These are phyloP conservation scores for Onygenales sp. DNA, from an alignment of 2,329 filamentous ascomycete genomes.

Conservation along the genomic window DNA sequence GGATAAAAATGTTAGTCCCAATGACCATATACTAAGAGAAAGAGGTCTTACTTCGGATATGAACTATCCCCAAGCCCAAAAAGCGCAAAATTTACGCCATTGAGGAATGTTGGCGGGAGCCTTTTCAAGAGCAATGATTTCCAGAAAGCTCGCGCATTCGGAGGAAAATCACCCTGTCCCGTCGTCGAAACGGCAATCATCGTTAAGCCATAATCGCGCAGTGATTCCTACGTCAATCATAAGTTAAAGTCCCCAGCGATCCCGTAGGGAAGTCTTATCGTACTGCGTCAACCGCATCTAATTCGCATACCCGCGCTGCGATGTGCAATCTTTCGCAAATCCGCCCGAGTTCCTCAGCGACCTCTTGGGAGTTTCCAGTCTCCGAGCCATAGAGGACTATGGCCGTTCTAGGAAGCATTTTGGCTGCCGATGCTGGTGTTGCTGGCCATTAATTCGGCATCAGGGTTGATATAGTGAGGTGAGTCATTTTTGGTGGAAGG, in stretches of 20 bases:
- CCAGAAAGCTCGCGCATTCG: constrained; percentile 77
- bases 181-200: constrained; percentile 85
- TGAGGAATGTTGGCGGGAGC: constrained; percentile 60
- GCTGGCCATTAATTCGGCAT: constrained; percentile 3
- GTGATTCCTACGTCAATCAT: constrained; percentile 17
- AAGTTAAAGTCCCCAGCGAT: background rate
- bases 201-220: constrained; percentile 27
- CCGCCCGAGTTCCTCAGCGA: constrained; percentile 73
- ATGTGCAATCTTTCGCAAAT: constrained; percentile 72
- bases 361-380: constrained; percentile 87
- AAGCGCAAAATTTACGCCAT: constrained; percentile 62
- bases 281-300: constrained; percentile 69
- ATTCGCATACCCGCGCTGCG: constrained; percentile 61
- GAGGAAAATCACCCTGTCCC: constrained; percentile 85
- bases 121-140: constrained; percentile 70
- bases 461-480: background rate
- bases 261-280: constrained; percentile 20
- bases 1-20: background rate
- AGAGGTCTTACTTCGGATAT: constrained; percentile 65
- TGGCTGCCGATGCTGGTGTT: constrained; percentile 2
- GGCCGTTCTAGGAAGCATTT: constrained; percentile 23
- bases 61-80: constrained; percentile 94
- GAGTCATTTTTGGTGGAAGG: background rate
- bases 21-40: background rate
- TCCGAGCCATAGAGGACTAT: constrained; percentile 89